A percentile compares a stretch with the other conserved stretches of the same genome.
Evolutionary conservation across 768 basidiomycete species (phyloP).

Genomic region (Calocybe gangraenosa): DNA sequence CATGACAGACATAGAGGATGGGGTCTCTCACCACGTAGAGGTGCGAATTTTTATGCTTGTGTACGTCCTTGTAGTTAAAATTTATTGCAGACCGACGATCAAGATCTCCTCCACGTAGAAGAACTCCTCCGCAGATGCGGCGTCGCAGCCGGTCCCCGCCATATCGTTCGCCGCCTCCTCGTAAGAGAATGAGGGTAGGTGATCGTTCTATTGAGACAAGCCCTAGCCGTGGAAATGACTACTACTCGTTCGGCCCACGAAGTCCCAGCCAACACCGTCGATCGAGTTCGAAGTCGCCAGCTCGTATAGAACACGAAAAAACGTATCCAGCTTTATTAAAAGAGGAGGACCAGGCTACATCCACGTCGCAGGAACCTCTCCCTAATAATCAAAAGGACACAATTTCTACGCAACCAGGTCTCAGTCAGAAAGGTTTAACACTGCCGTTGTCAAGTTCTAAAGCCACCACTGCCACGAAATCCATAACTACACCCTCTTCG

Average conservation of each 20-base stretch:
- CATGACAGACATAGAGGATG: slow-evolving; percentile 20
- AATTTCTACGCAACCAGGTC: not conserved
- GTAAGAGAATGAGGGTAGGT: slow-evolving; percentile 21
- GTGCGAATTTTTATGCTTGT: slow-evolving; percentile 7
- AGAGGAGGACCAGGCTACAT: not conserved
- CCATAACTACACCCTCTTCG: not conserved
- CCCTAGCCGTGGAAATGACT: slow-evolving; percentile 15
- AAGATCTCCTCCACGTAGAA: slow-evolving; percentile 21
- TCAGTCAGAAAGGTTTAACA: not conserved
- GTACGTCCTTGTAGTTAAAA: too few relatives aligned
- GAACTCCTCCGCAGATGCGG: slow-evolving; percentile 13
- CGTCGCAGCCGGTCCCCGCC: slow-evolving; percentile 21
- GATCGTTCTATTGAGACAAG: slow-evolving; percentile 24
- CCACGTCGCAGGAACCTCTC: not conserved
- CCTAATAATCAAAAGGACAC: not conserved
- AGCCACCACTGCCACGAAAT: not conserved
- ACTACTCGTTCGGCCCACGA: slow-evolving; percentile 15
- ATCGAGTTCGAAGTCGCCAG: slow-evolving; percentile 11
- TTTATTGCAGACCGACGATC: slow-evolving; percentile 4
- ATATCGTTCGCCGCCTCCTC: slow-evolving; percentile 16
- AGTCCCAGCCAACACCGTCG: slow-evolving; percentile 9
- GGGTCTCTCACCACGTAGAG: slow-evolving; percentile 15
- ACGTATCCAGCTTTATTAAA: slow-evolving; percentile 1
- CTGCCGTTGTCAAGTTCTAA: too few relatives aligned
- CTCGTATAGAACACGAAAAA: slow-evolving; percentile 5